A percentile compares a stretch with the other conserved stretches of the same genome.
Conservation (phyloP, 2,329 filamentous ascomycete species). For the Onygenales sp. region DNA sequence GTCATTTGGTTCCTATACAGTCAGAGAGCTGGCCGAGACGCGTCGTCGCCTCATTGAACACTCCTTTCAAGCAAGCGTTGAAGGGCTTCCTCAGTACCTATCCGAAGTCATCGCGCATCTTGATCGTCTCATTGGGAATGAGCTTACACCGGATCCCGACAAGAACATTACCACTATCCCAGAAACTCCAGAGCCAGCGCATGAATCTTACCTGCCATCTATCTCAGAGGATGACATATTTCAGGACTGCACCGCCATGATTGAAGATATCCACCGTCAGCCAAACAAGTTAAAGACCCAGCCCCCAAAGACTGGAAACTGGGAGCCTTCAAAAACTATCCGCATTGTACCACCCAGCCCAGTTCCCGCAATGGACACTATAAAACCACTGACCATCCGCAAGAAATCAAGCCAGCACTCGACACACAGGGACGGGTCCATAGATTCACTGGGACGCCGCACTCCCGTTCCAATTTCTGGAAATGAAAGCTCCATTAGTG, state of each 20-base stretch:
- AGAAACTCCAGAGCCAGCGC: conserved; percentile 13
- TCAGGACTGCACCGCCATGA: conserved; percentile 11
- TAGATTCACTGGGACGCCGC: conserved; percentile 5
- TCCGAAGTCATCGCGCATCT: conserved; percentile 52
- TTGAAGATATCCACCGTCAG: neutral
- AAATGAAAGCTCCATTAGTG: neutral
- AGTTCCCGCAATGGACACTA: conserved; percentile 30
- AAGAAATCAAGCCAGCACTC: conserved; percentile 30
- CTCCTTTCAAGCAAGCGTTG: conserved; percentile 35
- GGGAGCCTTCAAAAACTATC: conserved; percentile 39
- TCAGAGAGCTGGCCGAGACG: conserved; percentile 49
- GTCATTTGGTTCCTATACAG: conserved; percentile 43
- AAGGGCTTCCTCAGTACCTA: conserved; percentile 41
- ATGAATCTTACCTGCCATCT: conserved; percentile 3
- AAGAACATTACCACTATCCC: conserved; percentile 41
- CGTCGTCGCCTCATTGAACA: conserved; percentile 48
- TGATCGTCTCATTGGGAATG: conserved; percentile 46
- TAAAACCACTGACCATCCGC: conserved; percentile 47
- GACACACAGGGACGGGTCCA: conserved; percentile 5
- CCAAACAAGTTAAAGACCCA: neutral
- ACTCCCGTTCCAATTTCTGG: neutral
- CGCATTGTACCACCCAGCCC: conserved; percentile 48
- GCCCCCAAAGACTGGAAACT: conserved; percentile 2
- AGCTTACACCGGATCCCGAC: conserved; percentile 17
- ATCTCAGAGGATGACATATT: conserved; percentile 2